These are phyloP conservation scores for Pseudoperonospora humuli DNA, from an alignment of 352 stramenopile species.

Conservation along the genomic window DNA sequence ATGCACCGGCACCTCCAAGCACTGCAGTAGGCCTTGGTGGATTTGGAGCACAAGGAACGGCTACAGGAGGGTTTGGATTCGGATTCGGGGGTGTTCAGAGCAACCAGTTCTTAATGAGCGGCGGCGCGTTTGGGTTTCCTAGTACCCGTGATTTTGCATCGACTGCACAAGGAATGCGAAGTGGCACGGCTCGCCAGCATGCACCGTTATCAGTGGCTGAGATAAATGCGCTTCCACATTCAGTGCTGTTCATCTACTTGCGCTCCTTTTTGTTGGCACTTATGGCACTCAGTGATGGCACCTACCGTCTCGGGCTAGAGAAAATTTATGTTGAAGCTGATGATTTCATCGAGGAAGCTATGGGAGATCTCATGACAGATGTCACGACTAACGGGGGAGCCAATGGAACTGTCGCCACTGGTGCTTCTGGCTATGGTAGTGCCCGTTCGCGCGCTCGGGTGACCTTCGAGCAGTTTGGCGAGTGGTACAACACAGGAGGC, in stretches of 20 bases:
- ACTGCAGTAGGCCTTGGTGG: constrained; percentile 17
- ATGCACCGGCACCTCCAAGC: constrained; percentile 31
- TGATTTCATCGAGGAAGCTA: constrained; percentile 80
- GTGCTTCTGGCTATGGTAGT: constrained; percentile 54
- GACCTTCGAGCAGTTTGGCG: constrained; percentile 88
- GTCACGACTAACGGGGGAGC: constrained; percentile 42
- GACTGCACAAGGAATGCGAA: constrained; percentile 17
- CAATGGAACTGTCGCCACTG: constrained; percentile 21
- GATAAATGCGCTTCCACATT: constrained; percentile 60
- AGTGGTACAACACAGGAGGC: constrained; percentile 84
- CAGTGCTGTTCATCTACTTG: constrained; percentile 81
- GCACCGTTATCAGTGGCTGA: constrained; percentile 34
- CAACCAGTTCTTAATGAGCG: constrained; percentile 39
- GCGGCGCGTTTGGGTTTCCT: constrained; percentile 41
- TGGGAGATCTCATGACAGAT: constrained; percentile 80
- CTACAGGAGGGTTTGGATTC: constrained; percentile 30
- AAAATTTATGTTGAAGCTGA: constrained; percentile 84
- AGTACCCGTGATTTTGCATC: constrained; percentile 42
- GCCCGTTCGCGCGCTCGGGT: constrained; percentile 57
- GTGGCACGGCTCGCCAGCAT: constrained; percentile 22
- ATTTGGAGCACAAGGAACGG: constrained; percentile 17
- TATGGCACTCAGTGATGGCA: constrained; percentile 81
- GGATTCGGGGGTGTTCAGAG: constrained; percentile 30
- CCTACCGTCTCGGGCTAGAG: constrained; percentile 73
- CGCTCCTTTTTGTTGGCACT: constrained; percentile 75